Evolutionary conservation across 129 eudicot species (phyloP), one percentile per base, ranked within the genome.

Genomic region (Centrapalus pauciflorus): DNA sequence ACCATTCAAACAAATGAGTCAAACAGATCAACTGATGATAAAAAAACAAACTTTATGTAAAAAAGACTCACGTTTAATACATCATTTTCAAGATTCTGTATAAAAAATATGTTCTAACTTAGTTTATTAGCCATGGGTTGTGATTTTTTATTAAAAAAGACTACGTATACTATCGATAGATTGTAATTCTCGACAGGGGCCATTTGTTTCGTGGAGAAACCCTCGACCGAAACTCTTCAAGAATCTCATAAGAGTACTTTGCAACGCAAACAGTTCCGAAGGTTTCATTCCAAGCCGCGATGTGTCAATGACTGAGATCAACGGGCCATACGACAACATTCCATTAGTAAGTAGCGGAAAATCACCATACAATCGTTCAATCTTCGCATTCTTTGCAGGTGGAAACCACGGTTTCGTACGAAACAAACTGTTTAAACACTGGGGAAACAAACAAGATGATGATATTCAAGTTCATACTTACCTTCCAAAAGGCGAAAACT

Each of bases 191-290:
- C n/a, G 7, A 50, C 64, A 84, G 89, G 89, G 76, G 48, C 89
- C 89, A 48, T 64, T 54, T 35, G 73, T 70, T 21, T 69, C 89
- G 7, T 5, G 3, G 25, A 64, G 78, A 13, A 59, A 64, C 20
- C 83, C 85, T 49, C n/a, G n/a, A n/a, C n/a, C n/a, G n/a, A 60
- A 73, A 19, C 64, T 89, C 7, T 66, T 62, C 76, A 20, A 71
- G 13, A 78, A 81, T 45, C 59, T 85, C 50, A 89, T 89, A 7
- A 64, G 95, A 70, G 96, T 81, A 25, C 66, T 89, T 26, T 89
- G 96, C 69, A 89, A 89, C 16, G 96, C 96, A 46, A 89, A 89
- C 70, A 76, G 74, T 25, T 89, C 94, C 0, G 96, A 89, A 50
- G 75, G 77, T 19, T 89, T 89, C 73, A 25, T 64, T 71, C 88